Percentiles rank a stretch among this genome's conserved stretches.
phyloP scores from a whole-genome alignment of 371 early-diverging fungal species.

The Mucor plumbeus region DNA sequence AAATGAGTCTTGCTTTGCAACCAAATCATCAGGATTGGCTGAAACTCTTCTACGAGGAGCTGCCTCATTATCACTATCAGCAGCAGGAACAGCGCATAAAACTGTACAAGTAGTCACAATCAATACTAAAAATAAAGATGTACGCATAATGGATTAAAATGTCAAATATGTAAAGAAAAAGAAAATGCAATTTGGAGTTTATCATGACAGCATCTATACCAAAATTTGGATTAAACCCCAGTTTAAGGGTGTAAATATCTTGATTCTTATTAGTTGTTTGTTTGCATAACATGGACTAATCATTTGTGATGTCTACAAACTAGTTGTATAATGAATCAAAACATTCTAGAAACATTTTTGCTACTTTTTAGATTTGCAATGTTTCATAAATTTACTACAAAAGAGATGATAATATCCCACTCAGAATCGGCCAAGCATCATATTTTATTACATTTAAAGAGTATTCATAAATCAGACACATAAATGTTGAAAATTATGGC shows the following conservation, averaged over 20 bases:
- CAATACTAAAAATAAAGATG: neutral
- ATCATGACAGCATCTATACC: neutral
- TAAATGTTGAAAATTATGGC: too few species aligned
- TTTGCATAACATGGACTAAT: neutral
- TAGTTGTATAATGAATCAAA: too few species aligned
- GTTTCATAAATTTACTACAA: too few species aligned
- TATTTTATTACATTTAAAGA: too few species aligned
- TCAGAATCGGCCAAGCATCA: too few species aligned
- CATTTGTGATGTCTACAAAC: neutral
- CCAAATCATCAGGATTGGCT: conserved; percentile 11
- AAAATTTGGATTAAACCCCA: neutral
- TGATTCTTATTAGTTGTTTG: neutral
- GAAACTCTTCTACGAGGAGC: conserved; percentile 9
- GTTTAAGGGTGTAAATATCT: neutral
- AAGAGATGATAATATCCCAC: too few species aligned
- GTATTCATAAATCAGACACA: too few species aligned
- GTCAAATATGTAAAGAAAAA: neutral
- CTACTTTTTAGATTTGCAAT: too few species aligned
- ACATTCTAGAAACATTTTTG: too few species aligned
- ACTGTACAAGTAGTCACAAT: neutral
- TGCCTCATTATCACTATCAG: neutral
- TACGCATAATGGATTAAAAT: neutral
- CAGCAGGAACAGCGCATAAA: neutral
- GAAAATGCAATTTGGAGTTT: neutral
- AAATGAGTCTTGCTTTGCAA: neutral